phyloP scores from a whole-genome alignment of 257 asterid species.

The Rauvolfia tetraphylla region DNA sequence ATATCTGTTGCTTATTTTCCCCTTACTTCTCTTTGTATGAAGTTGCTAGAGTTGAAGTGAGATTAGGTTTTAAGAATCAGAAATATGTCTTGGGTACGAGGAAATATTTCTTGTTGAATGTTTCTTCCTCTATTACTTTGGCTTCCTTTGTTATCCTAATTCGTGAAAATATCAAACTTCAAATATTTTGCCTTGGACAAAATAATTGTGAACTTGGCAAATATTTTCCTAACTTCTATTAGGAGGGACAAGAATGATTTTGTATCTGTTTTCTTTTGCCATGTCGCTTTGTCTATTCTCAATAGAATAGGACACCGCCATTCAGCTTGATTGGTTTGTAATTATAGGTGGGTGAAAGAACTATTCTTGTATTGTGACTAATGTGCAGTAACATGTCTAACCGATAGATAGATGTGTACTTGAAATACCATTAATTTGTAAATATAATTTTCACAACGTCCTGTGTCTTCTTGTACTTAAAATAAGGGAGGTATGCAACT shows the following conservation, averaged over 20 bases:
- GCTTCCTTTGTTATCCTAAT: not conserved
- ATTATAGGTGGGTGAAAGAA: not conserved
- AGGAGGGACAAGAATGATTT: too few species aligned
- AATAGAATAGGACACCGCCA: not conserved
- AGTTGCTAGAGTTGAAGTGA: not conserved
- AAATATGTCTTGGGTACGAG: not conserved
- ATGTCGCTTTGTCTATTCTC: not conserved
- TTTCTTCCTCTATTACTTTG: not conserved
- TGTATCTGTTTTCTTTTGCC: not conserved
- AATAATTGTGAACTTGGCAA: not conserved
- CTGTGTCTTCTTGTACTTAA: not conserved
- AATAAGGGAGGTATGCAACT: not conserved
- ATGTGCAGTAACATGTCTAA: not conserved
- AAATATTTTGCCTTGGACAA: not conserved
- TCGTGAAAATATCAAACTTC: not conserved
- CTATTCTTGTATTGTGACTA: not conserved
- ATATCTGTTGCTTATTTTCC: not conserved
- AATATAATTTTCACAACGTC: not conserved
- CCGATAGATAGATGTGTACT: not conserved
- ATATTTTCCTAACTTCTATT: not conserved
- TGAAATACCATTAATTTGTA: not conserved
- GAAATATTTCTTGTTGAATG: not conserved
- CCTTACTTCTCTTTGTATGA: not conserved
- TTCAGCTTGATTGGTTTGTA: not conserved
- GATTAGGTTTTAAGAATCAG: not conserved